Evolutionary conservation across 129 eudicot genomes (phyloP), one percentile per base, ranked within the genome.

Genomic region (Pseudognaphalium luteoalbum): DNA sequence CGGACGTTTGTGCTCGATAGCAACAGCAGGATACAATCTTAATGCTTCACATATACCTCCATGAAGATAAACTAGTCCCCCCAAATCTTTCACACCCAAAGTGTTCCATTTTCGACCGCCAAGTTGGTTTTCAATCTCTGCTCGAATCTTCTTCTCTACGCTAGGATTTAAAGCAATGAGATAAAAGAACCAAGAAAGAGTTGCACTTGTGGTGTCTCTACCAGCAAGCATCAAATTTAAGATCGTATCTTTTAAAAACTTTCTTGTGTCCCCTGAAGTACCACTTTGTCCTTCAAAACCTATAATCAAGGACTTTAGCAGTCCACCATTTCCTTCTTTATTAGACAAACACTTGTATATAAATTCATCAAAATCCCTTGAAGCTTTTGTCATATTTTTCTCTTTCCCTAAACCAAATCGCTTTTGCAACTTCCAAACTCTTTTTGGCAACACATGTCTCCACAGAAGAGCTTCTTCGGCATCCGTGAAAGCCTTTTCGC

Each of bases 21-120:
- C 75, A 16, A 71, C 59, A 0, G 85, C 66, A 0, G 82, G 85
- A 15, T 71, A 82, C 15, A 82, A 62, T 50, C 82, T 32, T 77
- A 82, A 42, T 0, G 82, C 67, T 67, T 82, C 85, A 15, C 73
- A 72, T 37, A 82, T 20, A n/a, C 73, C 85, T 35, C 77, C 81
- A 39, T 76, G 78, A 33, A 81, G 72, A 41, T 81, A 75, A 19
- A 58, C 25, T 12, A 62, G 6, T 9, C 30, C n/a, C 1, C 28
- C 56, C 3, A 81, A 32, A 41, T 66, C 79, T 12, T 67, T 44
- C 7, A 8, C 42, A 16, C 75, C 58, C 39, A 56, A 22, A 29
- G 14, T 44, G 2, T 14, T 42, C 73, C 66, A 34, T 11, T 20
- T 54, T 5, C 52, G 4, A 10, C 66, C 42, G 6, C 70, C 68